A percentile compares a stretch with the other conserved stretches of the same genome.
These are phyloP conservation scores for Penicillium silybi DNA, from an alignment of 495 filamentous ascomycete species.

Conservation along the genomic window DNA sequence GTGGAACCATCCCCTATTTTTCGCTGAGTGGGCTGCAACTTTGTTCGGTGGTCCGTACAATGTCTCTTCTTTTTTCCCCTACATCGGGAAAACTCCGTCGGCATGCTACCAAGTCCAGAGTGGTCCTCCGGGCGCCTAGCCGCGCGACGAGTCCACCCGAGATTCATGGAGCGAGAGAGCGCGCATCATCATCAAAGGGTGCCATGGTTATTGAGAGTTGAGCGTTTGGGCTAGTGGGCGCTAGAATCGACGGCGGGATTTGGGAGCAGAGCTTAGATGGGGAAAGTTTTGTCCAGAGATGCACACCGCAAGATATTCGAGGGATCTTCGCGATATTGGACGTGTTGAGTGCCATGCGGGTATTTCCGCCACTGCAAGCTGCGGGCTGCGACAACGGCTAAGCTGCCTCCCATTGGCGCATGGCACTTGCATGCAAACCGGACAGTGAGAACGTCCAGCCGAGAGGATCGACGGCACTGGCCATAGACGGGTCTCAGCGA, in stretches of 20 bases:
- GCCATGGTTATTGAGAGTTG: constrained; percentile 23
- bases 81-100: constrained; percentile 1
- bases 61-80: background rate
- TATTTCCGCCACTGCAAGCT: background rate
- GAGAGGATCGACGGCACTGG: constrained; percentile 10
- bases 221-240: constrained; percentile 19
- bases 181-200: constrained; percentile 29
- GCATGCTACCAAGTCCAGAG: background rate
- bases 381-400: background rate
- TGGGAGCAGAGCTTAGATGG: constrained; percentile 22
- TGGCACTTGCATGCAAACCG: constrained; percentile 18
- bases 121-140: background rate
- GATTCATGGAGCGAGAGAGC: constrained; percentile 9
- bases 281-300: constrained; percentile 10
- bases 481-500: constrained; percentile 2
- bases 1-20: constrained; percentile 14
- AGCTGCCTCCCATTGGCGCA: constrained; percentile 3
- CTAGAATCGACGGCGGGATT: constrained; percentile 16
- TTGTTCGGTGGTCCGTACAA: constrained; percentile 7
- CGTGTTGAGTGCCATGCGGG: background rate
- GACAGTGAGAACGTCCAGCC: constrained; percentile 1
- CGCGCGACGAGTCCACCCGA: constrained; percentile 9
- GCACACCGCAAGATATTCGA: constrained; percentile 18
- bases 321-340: background rate
- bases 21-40: constrained; percentile 10